phyloP scores from a whole-genome alignment of 768 basidiomycete genomes.

The Gelatoporia subvermispora region DNA sequence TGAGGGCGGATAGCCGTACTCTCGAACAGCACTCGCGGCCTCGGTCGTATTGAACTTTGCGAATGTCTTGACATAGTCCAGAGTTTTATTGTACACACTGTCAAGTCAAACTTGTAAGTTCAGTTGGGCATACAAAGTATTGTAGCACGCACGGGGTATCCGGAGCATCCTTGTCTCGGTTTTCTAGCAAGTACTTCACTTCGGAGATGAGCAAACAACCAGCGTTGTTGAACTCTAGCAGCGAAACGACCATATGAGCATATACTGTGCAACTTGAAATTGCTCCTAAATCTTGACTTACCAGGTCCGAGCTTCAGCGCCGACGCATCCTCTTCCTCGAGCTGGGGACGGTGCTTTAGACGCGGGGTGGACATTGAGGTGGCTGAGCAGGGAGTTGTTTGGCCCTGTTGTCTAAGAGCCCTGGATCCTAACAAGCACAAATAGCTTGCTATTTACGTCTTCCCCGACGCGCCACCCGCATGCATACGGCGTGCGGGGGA shows the following conservation, averaged over 20 bases:
- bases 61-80: conserved; percentile 89
- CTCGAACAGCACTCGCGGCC: conserved; percentile 81
- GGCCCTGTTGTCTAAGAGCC: conserved; percentile 27
- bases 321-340: conserved; percentile 85
- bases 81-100: conserved; percentile 90
- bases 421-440: conserved; percentile 24
- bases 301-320: conserved; percentile 78
- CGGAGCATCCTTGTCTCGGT: conserved; percentile 81
- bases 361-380: conserved; percentile 44
- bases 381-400: conserved; percentile 10
- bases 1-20: conserved; percentile 40
- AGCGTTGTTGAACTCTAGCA: conserved; percentile 82
- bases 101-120: neutral
- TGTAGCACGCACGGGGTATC: conserved; percentile 66
- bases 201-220: conserved; percentile 90
- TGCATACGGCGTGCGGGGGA: neutral
- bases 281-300: conserved; percentile 19
- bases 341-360: conserved; percentile 57
- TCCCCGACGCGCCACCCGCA: neutral
- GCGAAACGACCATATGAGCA: neutral
- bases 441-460: conserved; percentile 6
- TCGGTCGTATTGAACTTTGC: conserved; percentile 86
- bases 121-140: neutral
- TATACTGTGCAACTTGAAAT: neutral
- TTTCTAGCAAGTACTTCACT: conserved; percentile 86